phyloP scores from a whole-genome alignment of 1,139 yeast genomes.

The Hansenula sp. region DNA sequence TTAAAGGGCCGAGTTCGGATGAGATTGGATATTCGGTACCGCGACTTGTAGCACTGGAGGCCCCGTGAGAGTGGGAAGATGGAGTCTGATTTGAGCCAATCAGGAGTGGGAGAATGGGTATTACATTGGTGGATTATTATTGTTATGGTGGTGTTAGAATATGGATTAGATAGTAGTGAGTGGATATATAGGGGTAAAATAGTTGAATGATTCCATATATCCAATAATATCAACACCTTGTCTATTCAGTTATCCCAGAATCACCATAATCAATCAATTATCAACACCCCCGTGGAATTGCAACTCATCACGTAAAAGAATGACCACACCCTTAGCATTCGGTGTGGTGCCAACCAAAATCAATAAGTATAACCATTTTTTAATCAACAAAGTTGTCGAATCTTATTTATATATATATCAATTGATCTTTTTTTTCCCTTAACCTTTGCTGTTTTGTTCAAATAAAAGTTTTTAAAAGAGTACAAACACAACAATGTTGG shows the following conservation, averaged over 20 bases:
- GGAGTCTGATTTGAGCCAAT: slow-evolving; percentile 2
- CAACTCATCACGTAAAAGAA: slow-evolving; percentile 15
- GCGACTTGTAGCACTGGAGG: not conserved
- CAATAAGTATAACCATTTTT: slow-evolving; percentile 5
- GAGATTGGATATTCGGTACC: slow-evolving; percentile 3
- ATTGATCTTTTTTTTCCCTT: slow-evolving; percentile 20
- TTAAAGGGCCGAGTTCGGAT: slow-evolving; percentile 4
- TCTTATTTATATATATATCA: slow-evolving; percentile 8
- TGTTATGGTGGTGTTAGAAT: not conserved
- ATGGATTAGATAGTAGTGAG: too few species aligned
- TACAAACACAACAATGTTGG: slow-evolving; percentile 24
- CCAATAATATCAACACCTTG: not conserved
- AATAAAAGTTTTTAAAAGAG: slow-evolving; percentile 1
- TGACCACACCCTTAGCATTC: slow-evolving; percentile 17
- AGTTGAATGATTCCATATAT: not conserved
- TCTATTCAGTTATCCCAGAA: not conserved
- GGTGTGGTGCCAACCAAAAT: slow-evolving; percentile 6
- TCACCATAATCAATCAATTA: not conserved
- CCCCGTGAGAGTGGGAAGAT: too few species aligned
- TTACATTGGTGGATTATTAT: not conserved
- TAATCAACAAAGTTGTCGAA: not conserved
- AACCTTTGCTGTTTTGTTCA: not conserved
- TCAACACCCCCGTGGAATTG: slow-evolving; percentile 7
- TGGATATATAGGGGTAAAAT: not conserved
- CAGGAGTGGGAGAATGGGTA: slow-evolving; percentile 4